Percentiles rank a stretch among this genome's conserved stretches.
phyloP scores from a whole-genome alignment of 371 early-diverging fungal genomes.

The Mortierella sp. region DNA sequence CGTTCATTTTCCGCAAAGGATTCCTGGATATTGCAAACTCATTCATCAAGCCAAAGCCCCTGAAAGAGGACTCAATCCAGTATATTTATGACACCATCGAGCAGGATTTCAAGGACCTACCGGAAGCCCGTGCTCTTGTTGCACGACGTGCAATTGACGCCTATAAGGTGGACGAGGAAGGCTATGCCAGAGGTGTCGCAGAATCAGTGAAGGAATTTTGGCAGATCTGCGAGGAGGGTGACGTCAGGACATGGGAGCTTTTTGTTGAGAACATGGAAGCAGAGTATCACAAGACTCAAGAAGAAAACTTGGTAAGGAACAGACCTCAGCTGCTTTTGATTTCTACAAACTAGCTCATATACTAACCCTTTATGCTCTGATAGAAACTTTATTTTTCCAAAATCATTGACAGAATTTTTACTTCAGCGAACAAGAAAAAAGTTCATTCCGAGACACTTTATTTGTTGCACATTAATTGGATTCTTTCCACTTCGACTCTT shows the following conservation, averaged over 20 bases:
- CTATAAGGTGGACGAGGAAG: constrained; percentile 56
- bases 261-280: constrained; percentile 72
- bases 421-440: constrained; percentile 58
- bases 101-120: constrained; percentile 68
- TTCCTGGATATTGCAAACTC: constrained; percentile 77
- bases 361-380: not conserved
- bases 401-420: constrained; percentile 61
- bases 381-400: constrained; percentile 69
- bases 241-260: constrained; percentile 67
- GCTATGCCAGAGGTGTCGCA: constrained; percentile 45
- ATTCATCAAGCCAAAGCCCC: constrained; percentile 69
- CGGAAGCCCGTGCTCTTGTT: constrained; percentile 74
- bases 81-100: constrained; percentile 66
- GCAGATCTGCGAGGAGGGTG: constrained; percentile 27
- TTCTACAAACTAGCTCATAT: too few species aligned
- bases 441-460: constrained; percentile 63
- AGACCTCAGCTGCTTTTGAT: constrained; percentile 1
- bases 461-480: constrained; percentile 54
- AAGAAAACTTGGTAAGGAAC: constrained; percentile 66
- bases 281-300: constrained; percentile 62
- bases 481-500: constrained; percentile 58
- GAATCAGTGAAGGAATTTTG: constrained; percentile 46
- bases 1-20: constrained; percentile 79
- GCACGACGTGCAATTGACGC: constrained; percentile 66
- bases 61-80: constrained; percentile 53